Base-by-base conservation (phyloP, 2,329 filamentous ascomycete genomes). In the Neonectria ditissima region DNA sequence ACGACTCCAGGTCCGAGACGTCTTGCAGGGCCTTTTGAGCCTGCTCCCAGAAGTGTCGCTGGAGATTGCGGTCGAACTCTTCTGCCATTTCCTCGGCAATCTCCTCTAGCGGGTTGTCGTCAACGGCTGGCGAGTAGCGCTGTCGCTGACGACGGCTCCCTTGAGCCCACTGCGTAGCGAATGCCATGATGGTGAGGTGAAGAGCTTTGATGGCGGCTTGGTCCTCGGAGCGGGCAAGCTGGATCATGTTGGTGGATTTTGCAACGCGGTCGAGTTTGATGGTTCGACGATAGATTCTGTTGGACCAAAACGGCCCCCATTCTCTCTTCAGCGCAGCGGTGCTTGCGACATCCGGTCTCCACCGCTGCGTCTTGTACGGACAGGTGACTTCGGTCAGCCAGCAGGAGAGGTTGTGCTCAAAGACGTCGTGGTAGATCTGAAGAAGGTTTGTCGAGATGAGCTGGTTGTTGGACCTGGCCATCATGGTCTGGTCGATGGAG, bases 11-110 rank as follows among this genome's bases (percentile, higher is more conserved):
- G 13, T 76, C 73, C 0, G 74, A 55, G 2, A 76, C 76, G 0
- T 80, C 76, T 9, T 79, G 71, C 1, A 80, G 59, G 1, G 75
- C 74, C n/a, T 59, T 67, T 20, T 74, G 74, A 0, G 79, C 78
- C 55, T 79, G 77, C 18, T 75, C 75, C 79, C 79, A 80, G 3
- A 80, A 69, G 2, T 74, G 64, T 1, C 72, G 69, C 39, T 80
- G 79, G 4, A 80, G 71, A 1, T 68, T 73, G 11, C 76, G 72
- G 59, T 80, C 79, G 55, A 80, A 80, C 11, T 79, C 78, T 11
- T 79, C 77, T 5, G 62, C 55, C 10, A 73, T 56, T 1, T 71
- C 68, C 32, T 66, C 60, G 9, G 68, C 62, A 5, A 71, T 59
- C 14, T 70, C 68, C 6, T 70, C 67, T 2, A 69, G 59, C 16